Conservation (phyloP, 1,284 basidiomycete species). For the Trichosporon sp. region DNA sequence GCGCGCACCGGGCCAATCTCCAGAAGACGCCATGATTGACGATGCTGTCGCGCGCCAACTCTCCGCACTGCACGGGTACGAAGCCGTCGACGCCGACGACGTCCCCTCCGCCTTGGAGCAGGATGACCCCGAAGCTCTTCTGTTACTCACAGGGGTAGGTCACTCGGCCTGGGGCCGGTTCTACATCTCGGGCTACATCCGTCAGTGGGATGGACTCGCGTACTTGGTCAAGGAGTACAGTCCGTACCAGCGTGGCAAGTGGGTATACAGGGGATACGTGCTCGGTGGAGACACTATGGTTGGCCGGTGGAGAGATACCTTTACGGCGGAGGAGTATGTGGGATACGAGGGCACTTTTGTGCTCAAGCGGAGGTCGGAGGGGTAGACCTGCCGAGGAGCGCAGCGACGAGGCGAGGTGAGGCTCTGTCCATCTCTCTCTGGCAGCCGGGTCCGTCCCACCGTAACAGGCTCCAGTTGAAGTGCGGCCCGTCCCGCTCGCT, state of each 20-base stretch:
- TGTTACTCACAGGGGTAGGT: slow-evolving; percentile 59
- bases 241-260: slow-evolving; percentile 53
- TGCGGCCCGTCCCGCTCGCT: background rate
- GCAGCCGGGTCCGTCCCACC: no score
- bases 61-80: slow-evolving; percentile 49
- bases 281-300: slow-evolving; percentile 51
- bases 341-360: slow-evolving; percentile 58
- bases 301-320: slow-evolving; percentile 57
- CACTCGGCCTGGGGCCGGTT: slow-evolving; percentile 62
- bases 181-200: slow-evolving; percentile 58
- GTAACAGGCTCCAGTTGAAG: background rate
- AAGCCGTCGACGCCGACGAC: slow-evolving; percentile 45
- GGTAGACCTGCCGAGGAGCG: background rate
- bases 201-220: slow-evolving; percentile 61
- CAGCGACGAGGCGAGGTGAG: no score
- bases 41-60: slow-evolving; percentile 50
- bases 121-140: slow-evolving; percentile 38
- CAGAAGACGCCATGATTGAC: slow-evolving; percentile 45
- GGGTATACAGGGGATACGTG: slow-evolving; percentile 61
- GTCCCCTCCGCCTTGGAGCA: slow-evolving; percentile 37
- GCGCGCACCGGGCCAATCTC: slow-evolving; percentile 29
- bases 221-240: slow-evolving; percentile 61
- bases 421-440: background rate
- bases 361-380: slow-evolving; percentile 44
- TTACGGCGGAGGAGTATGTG: slow-evolving; percentile 54